Conservation (phyloP, 2,329 filamentous ascomycete genomes). For the Cadophora malorum region DNA sequence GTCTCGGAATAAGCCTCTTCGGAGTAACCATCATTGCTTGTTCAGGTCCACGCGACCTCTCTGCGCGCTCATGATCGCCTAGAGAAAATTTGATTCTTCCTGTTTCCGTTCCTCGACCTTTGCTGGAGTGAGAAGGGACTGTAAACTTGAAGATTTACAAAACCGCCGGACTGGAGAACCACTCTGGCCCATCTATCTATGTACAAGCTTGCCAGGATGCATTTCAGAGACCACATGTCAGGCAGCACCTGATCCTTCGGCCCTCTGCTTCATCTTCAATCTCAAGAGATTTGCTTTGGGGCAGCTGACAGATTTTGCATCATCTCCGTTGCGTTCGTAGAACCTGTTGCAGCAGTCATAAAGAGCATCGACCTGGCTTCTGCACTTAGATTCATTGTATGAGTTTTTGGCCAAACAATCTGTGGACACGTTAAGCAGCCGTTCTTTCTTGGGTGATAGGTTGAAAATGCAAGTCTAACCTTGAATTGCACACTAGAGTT, state of each 20-base stretch:
- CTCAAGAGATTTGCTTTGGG: conserved; percentile 81
- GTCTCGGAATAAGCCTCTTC: conserved; percentile 87
- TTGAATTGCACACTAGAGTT: conserved; percentile 82
- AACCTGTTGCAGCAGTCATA: conserved; percentile 95
- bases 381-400: conserved; percentile 86
- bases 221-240: background rate
- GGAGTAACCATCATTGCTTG: conserved; percentile 76
- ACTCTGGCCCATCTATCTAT: background rate
- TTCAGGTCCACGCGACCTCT: conserved; percentile 84
- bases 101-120: conserved; percentile 71
- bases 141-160: conserved; percentile 57
- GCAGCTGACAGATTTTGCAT: conserved; percentile 80
- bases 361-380: conserved; percentile 77
- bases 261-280: conserved; percentile 80
- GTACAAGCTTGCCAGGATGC: background rate
- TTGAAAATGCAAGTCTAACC: conserved; percentile 56
- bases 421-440: conserved; percentile 47
- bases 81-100: conserved; percentile 78
- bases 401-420: conserved; percentile 85
- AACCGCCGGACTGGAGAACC: background rate
- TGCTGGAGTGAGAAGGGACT: conserved; percentile 57
- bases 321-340: conserved; percentile 79
- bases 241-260: conserved; percentile 36
- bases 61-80: conserved; percentile 98
- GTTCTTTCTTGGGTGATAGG: background rate